These are phyloP conservation scores for Cryptosporidium ubiquitum DNA, from an alignment of 169 alveolate genomes.

Conservation along the genomic window DNA sequence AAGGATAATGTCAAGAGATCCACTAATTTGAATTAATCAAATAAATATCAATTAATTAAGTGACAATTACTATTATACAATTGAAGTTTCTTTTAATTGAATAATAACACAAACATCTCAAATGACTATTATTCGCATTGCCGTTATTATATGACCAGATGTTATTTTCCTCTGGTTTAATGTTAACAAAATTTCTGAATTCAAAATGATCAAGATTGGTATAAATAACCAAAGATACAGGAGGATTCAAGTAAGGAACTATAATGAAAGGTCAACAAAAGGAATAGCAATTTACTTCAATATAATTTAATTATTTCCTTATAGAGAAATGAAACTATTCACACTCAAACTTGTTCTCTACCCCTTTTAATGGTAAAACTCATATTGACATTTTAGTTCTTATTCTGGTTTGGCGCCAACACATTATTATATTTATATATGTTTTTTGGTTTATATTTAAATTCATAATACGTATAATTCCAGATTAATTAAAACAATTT, in stretches of 20 bases:
- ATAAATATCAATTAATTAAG: neutral
- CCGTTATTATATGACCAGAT: too few relatives aligned
- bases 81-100: neutral
- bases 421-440: too few relatives aligned
- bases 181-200: neutral
- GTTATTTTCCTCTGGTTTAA: too few relatives aligned
- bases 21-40: conserved; percentile 6
- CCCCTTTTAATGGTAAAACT: too few relatives aligned
- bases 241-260: neutral
- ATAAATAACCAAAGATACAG: neutral
- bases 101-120: neutral
- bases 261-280: too few relatives aligned
- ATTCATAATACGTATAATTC: neutral
- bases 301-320: too few relatives aligned
- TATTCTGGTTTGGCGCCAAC: neutral
- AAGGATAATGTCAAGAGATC: conserved; percentile 85
- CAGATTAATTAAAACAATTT: neutral
- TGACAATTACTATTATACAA: too few relatives aligned
- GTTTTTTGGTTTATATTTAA: too few relatives aligned
- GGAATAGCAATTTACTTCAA: neutral
- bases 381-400: neutral
- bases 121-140: too few relatives aligned
- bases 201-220: neutral
- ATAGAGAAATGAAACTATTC: too few relatives aligned
- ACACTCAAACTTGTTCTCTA: too few relatives aligned